phyloP scores from a whole-genome alignment of 2,329 filamentous ascomycete species.

The Tolypocladium album region DNA sequence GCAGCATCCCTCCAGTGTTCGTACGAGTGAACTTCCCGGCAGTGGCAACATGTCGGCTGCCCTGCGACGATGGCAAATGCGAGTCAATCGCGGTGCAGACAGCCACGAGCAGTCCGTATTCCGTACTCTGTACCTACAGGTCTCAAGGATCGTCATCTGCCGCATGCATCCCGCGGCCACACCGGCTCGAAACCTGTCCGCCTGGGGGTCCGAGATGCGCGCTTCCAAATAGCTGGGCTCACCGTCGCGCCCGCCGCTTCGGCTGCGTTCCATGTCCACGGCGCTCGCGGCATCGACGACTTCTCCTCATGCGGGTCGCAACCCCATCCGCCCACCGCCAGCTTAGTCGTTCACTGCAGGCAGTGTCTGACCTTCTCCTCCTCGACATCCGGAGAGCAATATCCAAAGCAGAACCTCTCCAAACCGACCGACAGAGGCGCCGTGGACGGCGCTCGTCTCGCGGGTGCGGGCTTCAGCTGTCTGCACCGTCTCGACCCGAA shows the following conservation, averaged over 20 bases:
- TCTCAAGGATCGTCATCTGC: not conserved
- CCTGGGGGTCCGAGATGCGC: not conserved
- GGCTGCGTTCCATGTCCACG: not conserved
- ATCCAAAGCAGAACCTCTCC: too few species aligned
- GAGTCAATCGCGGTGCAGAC: not conserved
- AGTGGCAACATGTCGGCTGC: not conserved
- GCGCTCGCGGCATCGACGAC: not conserved
- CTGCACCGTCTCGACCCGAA: not conserved
- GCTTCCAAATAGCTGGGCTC: not conserved
- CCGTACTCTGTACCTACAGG: not conserved
- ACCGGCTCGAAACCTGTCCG: not conserved
- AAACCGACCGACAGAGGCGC: not conserved
- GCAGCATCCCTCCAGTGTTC: too few species aligned
- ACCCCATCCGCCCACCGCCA: not conserved
- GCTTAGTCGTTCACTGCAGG: not conserved
- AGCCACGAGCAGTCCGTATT: too few species aligned
- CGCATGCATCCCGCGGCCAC: not conserved
- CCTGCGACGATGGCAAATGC: not conserved
- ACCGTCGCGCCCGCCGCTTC: not conserved
- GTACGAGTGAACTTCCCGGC: not conserved
- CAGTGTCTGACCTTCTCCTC: not conserved
- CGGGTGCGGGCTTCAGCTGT: not conserved
- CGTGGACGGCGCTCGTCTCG: not conserved
- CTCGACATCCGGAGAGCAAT: not conserved
- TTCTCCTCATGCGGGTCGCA: not conserved